phyloP scores from a whole-genome alignment of 345 rosid species.

The Camelina sativa region DNA sequence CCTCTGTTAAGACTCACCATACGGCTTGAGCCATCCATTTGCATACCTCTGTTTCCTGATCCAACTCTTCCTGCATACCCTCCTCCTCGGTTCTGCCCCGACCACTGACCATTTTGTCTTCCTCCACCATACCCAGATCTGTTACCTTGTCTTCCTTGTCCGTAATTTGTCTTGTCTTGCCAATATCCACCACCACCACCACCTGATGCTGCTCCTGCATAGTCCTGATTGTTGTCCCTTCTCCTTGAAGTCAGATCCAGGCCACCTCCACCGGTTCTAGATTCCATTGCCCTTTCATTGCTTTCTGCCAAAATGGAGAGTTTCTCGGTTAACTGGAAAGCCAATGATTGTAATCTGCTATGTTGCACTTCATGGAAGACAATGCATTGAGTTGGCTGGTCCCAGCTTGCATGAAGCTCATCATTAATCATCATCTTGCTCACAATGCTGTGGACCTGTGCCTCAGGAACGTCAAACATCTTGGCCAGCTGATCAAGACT shows the following conservation, averaged over 20 bases:
- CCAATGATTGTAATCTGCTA: slow-evolving; percentile 73
- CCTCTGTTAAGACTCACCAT: slow-evolving; percentile 46
- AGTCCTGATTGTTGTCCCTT: slow-evolving; percentile 61
- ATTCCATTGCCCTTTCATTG: slow-evolving; percentile 78
- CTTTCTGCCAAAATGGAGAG: slow-evolving; percentile 73
- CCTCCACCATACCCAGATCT: slow-evolving; percentile 47
- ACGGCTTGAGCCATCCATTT: slow-evolving; percentile 46
- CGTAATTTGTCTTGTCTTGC: slow-evolving; percentile 43
- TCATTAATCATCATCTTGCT: slow-evolving; percentile 87
- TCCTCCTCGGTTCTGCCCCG: slow-evolving; percentile 45
- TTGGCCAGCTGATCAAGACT: slow-evolving; percentile 71
- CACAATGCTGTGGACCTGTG: slow-evolving; percentile 64
- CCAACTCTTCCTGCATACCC: slow-evolving; percentile 39
- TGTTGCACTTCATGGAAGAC: slow-evolving; percentile 77
- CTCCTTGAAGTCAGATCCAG: slow-evolving; percentile 63
- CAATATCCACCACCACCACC: slow-evolving; percentile 40
- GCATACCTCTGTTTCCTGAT: slow-evolving; percentile 44
- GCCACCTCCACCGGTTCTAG: slow-evolving; percentile 70
- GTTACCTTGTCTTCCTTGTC: slow-evolving; percentile 45
- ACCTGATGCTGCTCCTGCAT: slow-evolving; percentile 40
- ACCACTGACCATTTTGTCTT: slow-evolving; percentile 38
- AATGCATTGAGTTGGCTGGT: slow-evolving; percentile 77
- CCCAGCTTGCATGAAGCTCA: slow-evolving; percentile 72
- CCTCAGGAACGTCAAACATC: slow-evolving; percentile 74
- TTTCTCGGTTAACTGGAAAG: slow-evolving; percentile 86